Evolutionary conservation across 2,329 filamentous ascomycete genomes (phyloP), one percentile per base, ranked within the genome.

Genomic region (Ophiostoma piceae): DNA sequence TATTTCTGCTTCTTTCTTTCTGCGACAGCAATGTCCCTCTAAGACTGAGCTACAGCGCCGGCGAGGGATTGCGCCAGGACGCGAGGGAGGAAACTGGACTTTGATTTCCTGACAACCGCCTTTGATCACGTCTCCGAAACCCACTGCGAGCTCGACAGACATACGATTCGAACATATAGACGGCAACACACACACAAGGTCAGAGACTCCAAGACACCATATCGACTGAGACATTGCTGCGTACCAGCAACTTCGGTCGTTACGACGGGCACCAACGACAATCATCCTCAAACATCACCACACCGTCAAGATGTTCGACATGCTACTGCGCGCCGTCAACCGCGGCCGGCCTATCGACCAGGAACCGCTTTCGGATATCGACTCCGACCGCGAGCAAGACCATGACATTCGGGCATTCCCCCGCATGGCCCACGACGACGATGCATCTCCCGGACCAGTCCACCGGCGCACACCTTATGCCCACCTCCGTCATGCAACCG

Each of bases 401-500:
- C 72, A 72, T 29, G 73, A 74, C 57, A 74, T 70, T 68, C 78
- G 74, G 69, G 35, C 67, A 14, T 68, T 39, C 19, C 39, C 70
- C 22, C 57, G 39, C 37, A 57, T 51, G 39, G 32, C 16, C 14
- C n/a, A 14, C 1, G 66, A 67, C 32, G 67, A 71, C n/a, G 54
- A 67, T n/a, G 70, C 73, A 4, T 72, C 73, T 11, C 69, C 73
- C 1, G 74, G 75, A 22, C 75, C 75, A 39, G 74, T 75, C 41
- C 67, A 39, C n/a, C 73, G 70, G 68, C 78, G 75, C 69, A 54
- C 67, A 12, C 75, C 78, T 39, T 80, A 82, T 72, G 75, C 75
- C 54, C 77, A 77, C 68, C 79, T 79, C 68, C 81, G 82, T 72
- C 84, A 87, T 77, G 86, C 87, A 70, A 86, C 85, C 2, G 87